These are phyloP conservation scores for Elsinoe perseae DNA, from an alignment of 2,329 filamentous ascomycete species.

Conservation along the genomic window DNA sequence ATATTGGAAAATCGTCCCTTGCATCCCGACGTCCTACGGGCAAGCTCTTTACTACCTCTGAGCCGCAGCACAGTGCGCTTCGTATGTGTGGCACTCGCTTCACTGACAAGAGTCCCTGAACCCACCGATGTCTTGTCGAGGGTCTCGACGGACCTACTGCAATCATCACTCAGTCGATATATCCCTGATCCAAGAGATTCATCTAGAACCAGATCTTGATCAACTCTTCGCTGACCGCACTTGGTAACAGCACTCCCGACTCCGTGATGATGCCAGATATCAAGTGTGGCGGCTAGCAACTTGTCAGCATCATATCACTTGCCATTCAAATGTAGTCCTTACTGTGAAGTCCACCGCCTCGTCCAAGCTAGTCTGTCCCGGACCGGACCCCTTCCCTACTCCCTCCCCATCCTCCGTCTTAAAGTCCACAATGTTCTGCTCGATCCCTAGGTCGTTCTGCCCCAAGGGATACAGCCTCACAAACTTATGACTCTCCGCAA, in stretches of 20 bases:
- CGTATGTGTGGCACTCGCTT: too few species aligned
- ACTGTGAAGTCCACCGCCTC: conserved; percentile 65
- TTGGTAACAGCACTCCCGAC: conserved; percentile 61
- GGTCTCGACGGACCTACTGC: too few species aligned
- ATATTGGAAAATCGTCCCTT: too few species aligned
- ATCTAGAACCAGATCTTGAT: conserved; percentile 52
- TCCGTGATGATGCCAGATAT: conserved; percentile 71
- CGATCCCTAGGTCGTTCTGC: conserved; percentile 72
- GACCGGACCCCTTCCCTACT: not conserved
- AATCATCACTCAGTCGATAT: not conserved
- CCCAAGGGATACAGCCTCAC: conserved; percentile 76
- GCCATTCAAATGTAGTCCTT: conserved; percentile 25
- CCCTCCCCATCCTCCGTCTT: conserved; percentile 41
- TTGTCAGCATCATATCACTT: conserved; percentile 24
- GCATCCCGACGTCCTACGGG: too few species aligned
- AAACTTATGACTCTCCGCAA: conserved; percentile 95
- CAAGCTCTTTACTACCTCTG: too few species aligned
- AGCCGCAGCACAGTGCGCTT: too few species aligned
- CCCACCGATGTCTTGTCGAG: too few species aligned
- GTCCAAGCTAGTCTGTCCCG: conserved; percentile 23
- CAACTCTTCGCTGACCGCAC: conserved; percentile 62
- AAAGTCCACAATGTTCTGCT: conserved; percentile 71
- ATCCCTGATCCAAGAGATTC: not conserved
- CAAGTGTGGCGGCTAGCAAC: conserved; percentile 53
- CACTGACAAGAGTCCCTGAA: too few species aligned